Conservation (phyloP, 495 filamentous ascomycete species). For the Apiosordaria backusii region DNA sequence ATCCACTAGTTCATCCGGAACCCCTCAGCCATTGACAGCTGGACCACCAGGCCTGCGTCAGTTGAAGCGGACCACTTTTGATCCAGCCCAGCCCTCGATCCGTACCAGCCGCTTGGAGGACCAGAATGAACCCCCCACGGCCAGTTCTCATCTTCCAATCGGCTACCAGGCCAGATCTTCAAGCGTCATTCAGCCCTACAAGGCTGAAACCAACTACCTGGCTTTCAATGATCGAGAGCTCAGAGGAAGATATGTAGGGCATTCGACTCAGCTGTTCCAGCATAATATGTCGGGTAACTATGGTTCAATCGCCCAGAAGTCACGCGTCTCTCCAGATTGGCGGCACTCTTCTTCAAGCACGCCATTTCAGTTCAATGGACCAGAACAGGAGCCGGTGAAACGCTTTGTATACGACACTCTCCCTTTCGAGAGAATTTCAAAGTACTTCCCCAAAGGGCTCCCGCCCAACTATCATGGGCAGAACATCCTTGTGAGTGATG, state of each 20-base stretch:
- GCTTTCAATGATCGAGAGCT: background rate
- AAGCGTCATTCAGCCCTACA: background rate
- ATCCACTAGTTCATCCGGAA: constrained; percentile 31
- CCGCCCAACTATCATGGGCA: constrained; percentile 20
- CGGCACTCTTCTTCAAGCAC: background rate
- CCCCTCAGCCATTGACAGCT: constrained; percentile 44
- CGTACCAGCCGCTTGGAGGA: background rate
- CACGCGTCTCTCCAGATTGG: background rate
- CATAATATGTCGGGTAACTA: background rate
- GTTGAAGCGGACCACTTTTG: background rate
- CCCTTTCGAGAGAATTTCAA: constrained; percentile 14
- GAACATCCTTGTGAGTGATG: constrained; percentile 2
- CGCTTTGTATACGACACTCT: constrained; percentile 24
- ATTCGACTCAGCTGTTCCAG: background rate
- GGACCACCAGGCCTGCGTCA: constrained; percentile 46
- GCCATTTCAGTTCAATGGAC: background rate
- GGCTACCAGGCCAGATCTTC: background rate
- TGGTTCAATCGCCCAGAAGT: background rate
- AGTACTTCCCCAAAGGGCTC: constrained; percentile 20
- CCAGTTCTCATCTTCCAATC: background rate
- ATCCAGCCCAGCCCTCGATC: background rate
- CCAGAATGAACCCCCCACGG: background rate
- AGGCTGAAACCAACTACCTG: background rate
- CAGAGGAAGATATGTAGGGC: background rate
- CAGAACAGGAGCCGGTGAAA: background rate